Evolutionary conservation across 352 stramenopile genomes (phyloP).

Genomic region (Globisporangium emineosum): DNA sequence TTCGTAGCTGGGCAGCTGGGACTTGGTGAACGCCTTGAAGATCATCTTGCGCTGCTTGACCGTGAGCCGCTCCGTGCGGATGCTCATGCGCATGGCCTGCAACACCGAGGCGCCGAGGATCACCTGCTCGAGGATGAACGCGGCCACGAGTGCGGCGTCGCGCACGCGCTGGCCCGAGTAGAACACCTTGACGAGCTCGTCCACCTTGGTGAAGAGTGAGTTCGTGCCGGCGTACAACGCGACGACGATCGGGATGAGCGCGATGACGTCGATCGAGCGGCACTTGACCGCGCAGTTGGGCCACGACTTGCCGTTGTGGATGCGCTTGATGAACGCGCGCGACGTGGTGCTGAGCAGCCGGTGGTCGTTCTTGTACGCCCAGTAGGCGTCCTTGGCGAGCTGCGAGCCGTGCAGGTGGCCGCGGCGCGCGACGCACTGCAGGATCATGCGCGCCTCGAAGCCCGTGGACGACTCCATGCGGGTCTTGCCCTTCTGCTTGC

Average conservation of each 20-base stretch:
- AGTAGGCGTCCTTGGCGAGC: constrained; percentile 77
- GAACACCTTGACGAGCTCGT: constrained; percentile 78
- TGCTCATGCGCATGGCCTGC: constrained; percentile 83
- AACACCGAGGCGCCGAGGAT: constrained; percentile 74
- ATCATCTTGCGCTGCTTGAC: constrained; percentile 84
- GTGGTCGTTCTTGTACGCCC: constrained; percentile 81
- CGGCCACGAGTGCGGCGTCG: constrained; percentile 64
- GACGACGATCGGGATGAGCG: constrained; percentile 70
- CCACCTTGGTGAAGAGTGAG: constrained; percentile 75
- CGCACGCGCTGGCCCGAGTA: constrained; percentile 70
- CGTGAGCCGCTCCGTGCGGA: constrained; percentile 71
- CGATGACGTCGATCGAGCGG: constrained; percentile 75
- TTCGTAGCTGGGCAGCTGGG: constrained; percentile 73
- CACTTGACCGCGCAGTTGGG: constrained; percentile 75
- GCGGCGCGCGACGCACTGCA: constrained; percentile 68
- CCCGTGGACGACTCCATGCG: constrained; percentile 76
- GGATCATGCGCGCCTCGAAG: constrained; percentile 72
- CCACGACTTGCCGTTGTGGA: constrained; percentile 67
- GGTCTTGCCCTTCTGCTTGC: constrained; percentile 21
- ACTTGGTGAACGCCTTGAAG: constrained; percentile 85
- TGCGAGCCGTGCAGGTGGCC: constrained; percentile 69
- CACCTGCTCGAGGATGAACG: constrained; percentile 78
- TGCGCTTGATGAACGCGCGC: constrained; percentile 72
- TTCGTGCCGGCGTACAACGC: constrained; percentile 77
- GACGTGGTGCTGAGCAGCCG: constrained; percentile 65